Conservation (phyloP, 1,284 basidiomycete genomes). For the Hymenochaete sp. region DNA sequence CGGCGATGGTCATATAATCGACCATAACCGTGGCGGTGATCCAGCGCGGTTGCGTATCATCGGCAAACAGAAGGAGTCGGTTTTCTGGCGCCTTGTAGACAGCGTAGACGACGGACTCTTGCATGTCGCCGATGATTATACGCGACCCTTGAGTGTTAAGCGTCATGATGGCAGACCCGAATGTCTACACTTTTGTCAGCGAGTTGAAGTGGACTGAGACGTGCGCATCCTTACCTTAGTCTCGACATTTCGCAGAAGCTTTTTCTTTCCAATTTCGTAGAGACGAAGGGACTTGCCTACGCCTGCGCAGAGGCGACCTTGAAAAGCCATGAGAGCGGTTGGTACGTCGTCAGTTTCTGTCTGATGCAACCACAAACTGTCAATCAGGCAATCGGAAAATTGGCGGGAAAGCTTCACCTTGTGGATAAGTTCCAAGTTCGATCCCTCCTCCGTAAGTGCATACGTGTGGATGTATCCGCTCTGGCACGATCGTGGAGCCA, state of each 20-base stretch:
- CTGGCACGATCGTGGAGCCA: conserved; percentile 79
- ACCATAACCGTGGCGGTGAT: conserved; percentile 84
- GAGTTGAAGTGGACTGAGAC: conserved; percentile 5
- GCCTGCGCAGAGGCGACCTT: conserved; percentile 85
- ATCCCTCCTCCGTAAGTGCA: conserved; percentile 73
- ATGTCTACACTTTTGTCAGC: conserved; percentile 42
- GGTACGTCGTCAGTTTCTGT: conserved; percentile 97
- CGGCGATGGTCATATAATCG: conserved; percentile 94
- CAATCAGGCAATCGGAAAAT: background rate
- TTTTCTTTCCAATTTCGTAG: conserved; percentile 98
- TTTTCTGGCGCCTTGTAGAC: conserved; percentile 95
- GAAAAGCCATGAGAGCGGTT: conserved; percentile 80
- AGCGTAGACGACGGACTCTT: conserved; percentile 87
- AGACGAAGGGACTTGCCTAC: conserved; percentile 88
- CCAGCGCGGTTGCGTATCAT: conserved; percentile 90
- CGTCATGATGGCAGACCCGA: conserved; percentile 79
- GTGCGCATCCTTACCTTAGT: conserved; percentile 63
- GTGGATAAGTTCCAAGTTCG: conserved; percentile 78
- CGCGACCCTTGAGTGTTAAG: conserved; percentile 90
- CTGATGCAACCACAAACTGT: conserved; percentile 31
- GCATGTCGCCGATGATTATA: conserved; percentile 94
- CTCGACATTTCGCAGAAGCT: conserved; percentile 92
- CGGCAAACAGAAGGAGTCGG: conserved; percentile 88
- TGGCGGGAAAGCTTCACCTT: conserved; percentile 42
- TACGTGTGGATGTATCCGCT: conserved; percentile 89